Percentiles rank a stretch among this genome's conserved stretches.
phyloP scores from a whole-genome alignment of 768 basidiomycete genomes.

The Infundibulicybe gibba region DNA sequence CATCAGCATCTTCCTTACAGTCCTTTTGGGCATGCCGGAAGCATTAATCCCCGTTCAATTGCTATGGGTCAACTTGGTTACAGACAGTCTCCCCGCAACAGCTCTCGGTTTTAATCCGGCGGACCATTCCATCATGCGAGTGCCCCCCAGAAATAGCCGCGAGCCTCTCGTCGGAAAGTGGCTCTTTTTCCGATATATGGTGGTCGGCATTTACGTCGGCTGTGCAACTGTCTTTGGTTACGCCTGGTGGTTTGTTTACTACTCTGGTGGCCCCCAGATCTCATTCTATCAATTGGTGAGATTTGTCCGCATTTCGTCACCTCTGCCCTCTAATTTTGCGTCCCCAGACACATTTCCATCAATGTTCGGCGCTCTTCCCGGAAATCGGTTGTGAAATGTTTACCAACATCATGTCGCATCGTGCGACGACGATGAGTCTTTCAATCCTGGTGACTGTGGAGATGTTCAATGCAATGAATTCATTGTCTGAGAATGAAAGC shows the following conservation, averaged over 20 bases:
- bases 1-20: slow-evolving; percentile 88
- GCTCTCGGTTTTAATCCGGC: slow-evolving; percentile 98
- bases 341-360: slow-evolving; percentile 89
- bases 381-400: slow-evolving; percentile 97
- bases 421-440: slow-evolving; percentile 93
- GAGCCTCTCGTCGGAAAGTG: slow-evolving; percentile 91
- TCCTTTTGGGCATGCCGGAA: slow-evolving; percentile 98
- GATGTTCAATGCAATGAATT: slow-evolving; percentile 99
- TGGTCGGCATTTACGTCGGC: slow-evolving; percentile 92
- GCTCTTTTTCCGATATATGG: slow-evolving; percentile 95
- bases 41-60: slow-evolving; percentile 97
- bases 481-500: slow-evolving; percentile 95
- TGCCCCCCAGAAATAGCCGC: slow-evolving; percentile 84
- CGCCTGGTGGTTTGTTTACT: slow-evolving; percentile 99
- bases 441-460: slow-evolving; percentile 95
- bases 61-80: slow-evolving; percentile 98
- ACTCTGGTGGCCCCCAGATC: slow-evolving; percentile 88
- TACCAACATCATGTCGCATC: slow-evolving; percentile 78
- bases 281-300: slow-evolving; percentile 88
- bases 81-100: slow-evolving; percentile 94
- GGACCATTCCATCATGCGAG: slow-evolving; percentile 95
- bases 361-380: slow-evolving; percentile 79
- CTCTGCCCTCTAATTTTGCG: background rate
- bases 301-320: slow-evolving; percentile 11
- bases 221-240: slow-evolving; percentile 95